Conservation (phyloP, 108 stramenopile species). For the Pseudonitzschia multistriata region DNA sequence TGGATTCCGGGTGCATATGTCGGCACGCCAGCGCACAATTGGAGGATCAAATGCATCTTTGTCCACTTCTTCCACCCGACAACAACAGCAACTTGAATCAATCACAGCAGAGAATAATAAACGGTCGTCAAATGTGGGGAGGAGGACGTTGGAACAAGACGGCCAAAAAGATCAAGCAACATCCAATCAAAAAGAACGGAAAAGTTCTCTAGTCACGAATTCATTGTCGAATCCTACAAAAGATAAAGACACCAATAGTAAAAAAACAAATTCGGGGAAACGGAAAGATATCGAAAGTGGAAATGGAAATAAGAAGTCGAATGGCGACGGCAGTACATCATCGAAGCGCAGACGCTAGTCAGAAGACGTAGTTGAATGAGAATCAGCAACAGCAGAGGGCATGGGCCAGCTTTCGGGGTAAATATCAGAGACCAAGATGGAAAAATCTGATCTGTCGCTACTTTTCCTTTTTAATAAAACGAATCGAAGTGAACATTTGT, state of each 20-base stretch:
- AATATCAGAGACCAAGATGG: not conserved
- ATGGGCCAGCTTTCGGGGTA: not conserved
- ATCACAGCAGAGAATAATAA: constrained; percentile 5
- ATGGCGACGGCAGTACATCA: not conserved
- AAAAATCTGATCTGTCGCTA: too few species aligned
- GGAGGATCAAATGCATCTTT: constrained; percentile 1
- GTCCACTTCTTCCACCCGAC: not conserved
- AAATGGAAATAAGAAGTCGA: not conserved
- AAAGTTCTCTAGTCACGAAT: not conserved
- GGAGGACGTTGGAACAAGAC: not conserved
- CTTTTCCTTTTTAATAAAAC: not conserved
- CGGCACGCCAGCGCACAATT: constrained; percentile 40
- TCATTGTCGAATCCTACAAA: constrained; percentile 2
- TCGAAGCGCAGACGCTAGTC: constrained; percentile 23
- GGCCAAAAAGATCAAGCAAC: not conserved
- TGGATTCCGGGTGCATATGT: constrained; percentile 94
- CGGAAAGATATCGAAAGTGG: constrained; percentile 5
- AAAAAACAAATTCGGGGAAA: constrained; percentile 29
- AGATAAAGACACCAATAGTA: constrained; percentile 7
- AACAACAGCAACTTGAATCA: not conserved
- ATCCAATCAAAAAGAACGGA: not conserved
- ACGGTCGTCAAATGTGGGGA: constrained; percentile 3
- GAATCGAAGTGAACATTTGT: not conserved
- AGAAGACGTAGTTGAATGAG: not conserved
- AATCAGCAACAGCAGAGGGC: not conserved